Percentiles rank a stretch among this genome's conserved stretches.
Conservation (phyloP, 192 early-diverging fungal species). For the Gryganskiella cystojenkinii region DNA sequence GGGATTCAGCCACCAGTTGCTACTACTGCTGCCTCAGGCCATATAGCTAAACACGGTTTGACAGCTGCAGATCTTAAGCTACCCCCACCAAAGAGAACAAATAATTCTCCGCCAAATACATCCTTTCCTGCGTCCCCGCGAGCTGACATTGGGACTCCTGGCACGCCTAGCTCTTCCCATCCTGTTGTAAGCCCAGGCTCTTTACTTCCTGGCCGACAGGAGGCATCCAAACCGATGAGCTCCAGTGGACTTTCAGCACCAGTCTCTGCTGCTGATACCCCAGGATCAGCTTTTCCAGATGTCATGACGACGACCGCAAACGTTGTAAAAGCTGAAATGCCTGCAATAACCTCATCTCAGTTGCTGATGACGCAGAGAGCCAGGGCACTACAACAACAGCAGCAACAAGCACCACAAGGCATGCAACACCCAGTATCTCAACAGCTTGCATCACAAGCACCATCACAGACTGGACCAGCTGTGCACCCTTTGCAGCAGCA, state of each 20-base stretch:
- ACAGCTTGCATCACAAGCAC: conserved; percentile 22
- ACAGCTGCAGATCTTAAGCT: conserved; percentile 45
- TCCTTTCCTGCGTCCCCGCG: conserved; percentile 33
- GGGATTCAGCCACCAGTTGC: not conserved
- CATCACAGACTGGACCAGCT: not conserved
- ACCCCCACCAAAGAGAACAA: conserved; percentile 31
- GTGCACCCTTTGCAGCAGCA: conserved; percentile 6
- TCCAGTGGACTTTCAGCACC: too few relatives aligned
- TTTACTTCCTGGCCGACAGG: too few relatives aligned
- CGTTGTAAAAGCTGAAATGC: not conserved
- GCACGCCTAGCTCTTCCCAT: not conserved
- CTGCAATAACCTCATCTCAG: conserved; percentile 14
- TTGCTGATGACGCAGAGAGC: conserved; percentile 18
- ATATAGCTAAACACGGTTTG: conserved; percentile 25
- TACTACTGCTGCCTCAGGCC: conserved; percentile 8
- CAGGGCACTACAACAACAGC: conserved; percentile 4
- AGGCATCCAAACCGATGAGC: too few relatives aligned
- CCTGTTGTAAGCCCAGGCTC: not conserved
- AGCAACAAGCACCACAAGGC: not conserved
- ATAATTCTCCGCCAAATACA: conserved; percentile 34
- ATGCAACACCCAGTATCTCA: conserved; percentile 14
- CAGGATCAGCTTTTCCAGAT: not conserved
- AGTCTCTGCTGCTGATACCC: too few relatives aligned
- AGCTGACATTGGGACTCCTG: conserved; percentile 14
- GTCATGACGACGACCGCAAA: not conserved